Base-by-base conservation (phyloP, 2,329 filamentous ascomycete species). In the Claviceps arundinis region DNA sequence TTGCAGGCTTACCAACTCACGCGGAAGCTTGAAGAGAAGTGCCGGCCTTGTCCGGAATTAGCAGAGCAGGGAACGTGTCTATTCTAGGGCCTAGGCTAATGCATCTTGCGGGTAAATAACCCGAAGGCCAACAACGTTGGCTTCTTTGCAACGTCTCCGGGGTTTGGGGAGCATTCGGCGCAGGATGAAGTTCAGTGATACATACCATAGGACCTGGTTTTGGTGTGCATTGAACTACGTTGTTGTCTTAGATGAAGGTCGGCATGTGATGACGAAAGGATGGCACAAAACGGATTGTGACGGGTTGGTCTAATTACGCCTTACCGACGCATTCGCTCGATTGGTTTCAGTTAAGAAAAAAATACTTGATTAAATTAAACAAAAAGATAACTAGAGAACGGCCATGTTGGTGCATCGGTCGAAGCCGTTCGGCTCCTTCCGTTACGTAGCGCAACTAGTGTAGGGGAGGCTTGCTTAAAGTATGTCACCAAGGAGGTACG, bases 211-310 rank as follows among this genome's bases (percentile, higher is more conserved):
- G 37, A 13, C 11, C 13, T 22, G 37, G 30, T 14, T 30, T 42
- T 40, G 42, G 42, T 40, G 38, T 50, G 42, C 34, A 40, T 8
- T 11, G 16, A 11, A 34, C 9, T 34, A 34, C 13, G 8, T 22
- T 46, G 16, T 22, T 45, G 49, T 50, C 49, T 45, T 16, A 24
- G 42, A 46, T 50, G 17, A 19, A n/a, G 42, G 30, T 42, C 17
- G 42, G 49, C 49, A 46, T 50, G 49, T 50, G 49, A 50, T 34
- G 34, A 50, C 37, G 9, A 50, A 48, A 37, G 30, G 37, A 40
- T 38, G 37, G 19, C 44, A 34, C 37, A 41, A 48, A n/a, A n/a
- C 34, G 47, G 30, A 50, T 45, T 45, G 48, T 38, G 49, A 50
- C 19, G 49, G 19, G 16, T 37, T 37, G 41, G 48, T 50, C 19